Percentiles rank a stretch among this genome's conserved stretches.
Conservation (phyloP, 2,329 filamentous ascomycete species). For the Karstenula rhodostoma region DNA sequence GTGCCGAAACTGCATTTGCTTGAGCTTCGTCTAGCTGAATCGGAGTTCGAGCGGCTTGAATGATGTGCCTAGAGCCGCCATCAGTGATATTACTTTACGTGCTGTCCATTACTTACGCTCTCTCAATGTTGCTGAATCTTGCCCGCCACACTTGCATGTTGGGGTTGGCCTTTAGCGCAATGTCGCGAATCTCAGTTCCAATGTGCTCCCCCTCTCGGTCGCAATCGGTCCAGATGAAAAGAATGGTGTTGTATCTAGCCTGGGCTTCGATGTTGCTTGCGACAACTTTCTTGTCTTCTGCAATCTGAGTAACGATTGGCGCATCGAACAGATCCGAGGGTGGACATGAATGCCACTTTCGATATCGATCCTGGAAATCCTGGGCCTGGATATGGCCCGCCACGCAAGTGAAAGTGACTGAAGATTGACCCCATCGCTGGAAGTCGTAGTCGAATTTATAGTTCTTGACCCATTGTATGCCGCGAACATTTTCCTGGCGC, state of each 20-base stretch:
- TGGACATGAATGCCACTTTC: constrained; percentile 81
- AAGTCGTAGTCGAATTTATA: constrained; percentile 94
- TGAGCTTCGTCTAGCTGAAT: constrained; percentile 83
- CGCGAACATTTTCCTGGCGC: constrained; percentile 69
- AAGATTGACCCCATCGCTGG: constrained; percentile 79
- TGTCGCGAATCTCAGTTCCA: constrained; percentile 84
- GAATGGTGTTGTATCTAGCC: constrained; percentile 73
- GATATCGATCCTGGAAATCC: constrained; percentile 78
- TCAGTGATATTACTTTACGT: constrained; percentile 10
- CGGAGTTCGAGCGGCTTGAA: constrained; percentile 81
- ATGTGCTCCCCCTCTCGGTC: constrained; percentile 98
- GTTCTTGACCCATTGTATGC: constrained; percentile 86
- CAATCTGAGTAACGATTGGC: constrained; percentile 72
- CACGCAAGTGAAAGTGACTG: constrained; percentile 93
- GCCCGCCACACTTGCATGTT: constrained; percentile 83
- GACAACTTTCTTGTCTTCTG: constrained; percentile 79
- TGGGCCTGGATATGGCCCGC: constrained; percentile 84
- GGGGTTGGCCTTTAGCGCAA: constrained; percentile 77
- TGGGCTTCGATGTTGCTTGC: constrained; percentile 85
- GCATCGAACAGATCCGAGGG: constrained; percentile 84
- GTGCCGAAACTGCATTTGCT: constrained; percentile 83
- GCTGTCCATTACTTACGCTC: constrained; percentile 68
- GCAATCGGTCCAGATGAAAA: constrained; percentile 99
- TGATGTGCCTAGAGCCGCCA: constrained; percentile 71
- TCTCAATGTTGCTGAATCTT: constrained; percentile 94